Conservation (phyloP, 1,284 basidiomycete genomes). For the Neonothopanus nambi region DNA sequence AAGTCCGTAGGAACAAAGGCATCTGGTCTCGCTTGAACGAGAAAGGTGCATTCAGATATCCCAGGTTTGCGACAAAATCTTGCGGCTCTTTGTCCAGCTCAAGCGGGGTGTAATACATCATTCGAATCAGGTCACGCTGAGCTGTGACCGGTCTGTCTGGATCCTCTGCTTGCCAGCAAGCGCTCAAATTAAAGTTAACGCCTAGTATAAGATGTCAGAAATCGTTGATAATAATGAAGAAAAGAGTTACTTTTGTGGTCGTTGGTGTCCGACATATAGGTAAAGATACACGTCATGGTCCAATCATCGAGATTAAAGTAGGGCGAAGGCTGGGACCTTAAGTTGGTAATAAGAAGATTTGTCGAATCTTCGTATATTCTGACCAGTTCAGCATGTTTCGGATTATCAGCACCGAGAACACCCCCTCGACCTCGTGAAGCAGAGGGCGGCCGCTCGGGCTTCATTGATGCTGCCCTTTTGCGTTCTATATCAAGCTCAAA, state of each 20-base stretch:
- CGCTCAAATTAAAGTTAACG: constrained; percentile 58
- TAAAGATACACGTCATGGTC: constrained; percentile 52
- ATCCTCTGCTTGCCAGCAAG: constrained; percentile 37
- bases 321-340: constrained; percentile 41
- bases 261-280: constrained; percentile 39
- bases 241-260: constrained; percentile 29
- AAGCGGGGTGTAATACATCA: constrained; percentile 63
- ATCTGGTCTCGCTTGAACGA: constrained; percentile 68
- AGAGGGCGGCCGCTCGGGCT: constrained; percentile 32
- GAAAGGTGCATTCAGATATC: constrained; percentile 62
- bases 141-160: constrained; percentile 25
- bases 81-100: constrained; percentile 58
- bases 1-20: constrained; percentile 58
- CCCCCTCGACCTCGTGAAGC: constrained; percentile 31
- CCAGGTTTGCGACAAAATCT: constrained; percentile 56
- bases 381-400: constrained; percentile 51
- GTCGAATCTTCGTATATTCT: constrained; percentile 64
- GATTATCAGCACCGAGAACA: constrained; percentile 43
- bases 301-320: constrained; percentile 44
- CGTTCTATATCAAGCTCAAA: constrained; percentile 64
- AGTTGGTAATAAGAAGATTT: constrained; percentile 51
- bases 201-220: constrained; percentile 36
- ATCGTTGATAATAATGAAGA: background rate
- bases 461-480: constrained; percentile 42
- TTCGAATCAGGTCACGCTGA: constrained; percentile 42